Conservation (phyloP, 2,329 filamentous ascomycete genomes). For the Colletotrichum somersetense region DNA sequence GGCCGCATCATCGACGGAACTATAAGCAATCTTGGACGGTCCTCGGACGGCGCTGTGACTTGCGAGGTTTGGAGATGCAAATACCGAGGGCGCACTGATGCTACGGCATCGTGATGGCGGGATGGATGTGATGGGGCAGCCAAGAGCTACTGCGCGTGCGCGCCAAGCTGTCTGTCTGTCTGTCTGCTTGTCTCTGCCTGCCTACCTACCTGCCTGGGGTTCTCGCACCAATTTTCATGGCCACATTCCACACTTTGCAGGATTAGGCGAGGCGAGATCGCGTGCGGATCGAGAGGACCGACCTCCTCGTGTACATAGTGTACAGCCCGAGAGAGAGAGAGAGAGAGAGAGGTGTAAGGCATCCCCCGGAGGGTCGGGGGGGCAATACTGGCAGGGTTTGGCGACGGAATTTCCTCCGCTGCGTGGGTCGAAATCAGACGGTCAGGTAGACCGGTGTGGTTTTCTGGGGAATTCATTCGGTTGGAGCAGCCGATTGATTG, state of each 20-base stretch:
- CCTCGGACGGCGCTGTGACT: constrained; percentile 42
- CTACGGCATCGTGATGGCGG: constrained; percentile 13
- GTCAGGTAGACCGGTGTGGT: neutral
- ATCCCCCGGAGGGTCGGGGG: too few relatives aligned
- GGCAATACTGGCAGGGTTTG: neutral
- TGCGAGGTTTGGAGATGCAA: constrained; percentile 35
- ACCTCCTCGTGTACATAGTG: neutral
- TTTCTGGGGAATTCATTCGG: neutral
- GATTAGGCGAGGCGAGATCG: neutral
- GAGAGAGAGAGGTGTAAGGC: too few relatives aligned
- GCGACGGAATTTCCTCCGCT: neutral
- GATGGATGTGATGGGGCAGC: constrained; percentile 19
- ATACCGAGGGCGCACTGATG: constrained; percentile 34
- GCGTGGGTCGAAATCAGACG: neutral
- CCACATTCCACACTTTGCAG: neutral
- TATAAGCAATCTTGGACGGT: constrained; percentile 19
- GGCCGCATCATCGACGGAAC: constrained; percentile 1
- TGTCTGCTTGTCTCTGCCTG: too few relatives aligned
- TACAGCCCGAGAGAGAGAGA: neutral
- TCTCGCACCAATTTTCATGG: neutral
- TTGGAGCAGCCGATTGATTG: neutral
- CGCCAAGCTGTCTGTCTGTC: too few relatives aligned
- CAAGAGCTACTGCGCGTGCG: too few relatives aligned
- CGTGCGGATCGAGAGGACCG: neutral
- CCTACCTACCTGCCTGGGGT: neutral